Base-by-base conservation (phyloP, 257 asterid species). In the Nicotiana tabacum region DNA sequence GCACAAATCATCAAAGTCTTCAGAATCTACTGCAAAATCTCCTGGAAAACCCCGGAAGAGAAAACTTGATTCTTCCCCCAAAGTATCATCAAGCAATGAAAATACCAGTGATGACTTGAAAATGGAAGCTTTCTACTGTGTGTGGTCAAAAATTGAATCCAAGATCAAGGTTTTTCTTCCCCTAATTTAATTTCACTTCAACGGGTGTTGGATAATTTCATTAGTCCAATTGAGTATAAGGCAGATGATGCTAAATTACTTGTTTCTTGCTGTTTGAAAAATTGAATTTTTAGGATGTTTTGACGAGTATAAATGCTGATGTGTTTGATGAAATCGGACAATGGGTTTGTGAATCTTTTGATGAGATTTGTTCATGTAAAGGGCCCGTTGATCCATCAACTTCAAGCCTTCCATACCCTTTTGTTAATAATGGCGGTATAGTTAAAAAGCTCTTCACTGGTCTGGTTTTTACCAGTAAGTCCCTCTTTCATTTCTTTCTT, bases 391-490 rank as follows among this genome's bases (percentile, higher is more conserved):
- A 66, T 77, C 83, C 83, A 72, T 30, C 82, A 46, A 82, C 85
- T 18, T 88, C 90, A 57, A 89, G 89, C 6, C 81, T 79, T 81
- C 80, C 91, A 8, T 91, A 91, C 83, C 99, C 99, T 6, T 80
- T 92, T 85, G 56, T 92, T 64, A 88, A 87, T 51, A 78, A 85
- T 56, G 66, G 85, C 11, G 86, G 86, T 82, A 84, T 90, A 61
- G 88, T 91, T 46, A 87, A 90, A 81, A 93, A 91, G 85, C 88
- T 96, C 48, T 90, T 85, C 88, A 89, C 99, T 17, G 97, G 88
- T 66, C 88, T 94, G 88, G 94, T 96, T 80, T 89, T 86, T 88
- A 93, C 98, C 1, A 91, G 99, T 95, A 87, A 89, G 97, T 90
- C 70, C 57, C 69, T 80, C 78, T 79, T 33, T 51, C 79, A 74